Conservation (phyloP, 345 rosid species). For the Camelina neglecta region DNA sequence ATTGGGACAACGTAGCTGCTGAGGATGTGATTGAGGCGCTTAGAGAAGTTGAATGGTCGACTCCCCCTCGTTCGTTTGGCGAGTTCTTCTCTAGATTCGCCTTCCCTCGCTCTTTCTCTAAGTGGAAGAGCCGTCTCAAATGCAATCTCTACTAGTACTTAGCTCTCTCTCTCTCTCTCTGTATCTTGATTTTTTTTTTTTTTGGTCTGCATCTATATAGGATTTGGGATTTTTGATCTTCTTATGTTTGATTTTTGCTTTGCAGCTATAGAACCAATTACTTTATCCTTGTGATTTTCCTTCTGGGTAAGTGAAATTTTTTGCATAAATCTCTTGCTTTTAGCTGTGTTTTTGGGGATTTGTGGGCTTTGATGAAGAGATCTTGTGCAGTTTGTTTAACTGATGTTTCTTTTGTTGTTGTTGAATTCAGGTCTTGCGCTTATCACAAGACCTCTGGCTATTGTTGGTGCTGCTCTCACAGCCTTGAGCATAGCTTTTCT, state of each 20-base stretch:
- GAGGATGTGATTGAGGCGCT: slow-evolving; percentile 51
- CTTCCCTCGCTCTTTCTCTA: slow-evolving; percentile 46
- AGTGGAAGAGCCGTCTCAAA: slow-evolving; percentile 48
- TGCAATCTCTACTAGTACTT: slow-evolving; percentile 51
- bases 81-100: slow-evolving; percentile 51
- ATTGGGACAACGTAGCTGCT: slow-evolving; percentile 49
- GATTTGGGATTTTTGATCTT: background rate
- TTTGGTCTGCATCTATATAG: background rate
- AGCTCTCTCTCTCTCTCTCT: background rate
- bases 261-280: slow-evolving; percentile 48
- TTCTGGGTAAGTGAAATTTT: slow-evolving; percentile 37
- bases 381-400: slow-evolving; percentile 5
- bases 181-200: slow-evolving; percentile 2
- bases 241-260: slow-evolving; percentile 6
- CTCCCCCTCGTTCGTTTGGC: slow-evolving; percentile 44
- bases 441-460: slow-evolving; percentile 45
- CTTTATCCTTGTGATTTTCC: slow-evolving; percentile 42
- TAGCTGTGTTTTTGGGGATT: slow-evolving; percentile 15
- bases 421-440: slow-evolving; percentile 36
- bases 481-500: slow-evolving; percentile 46
- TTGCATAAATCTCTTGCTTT: background rate
- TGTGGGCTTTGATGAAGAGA: slow-evolving; percentile 1
- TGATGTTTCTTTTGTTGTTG: background rate
- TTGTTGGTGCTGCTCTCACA: slow-evolving; percentile 44
- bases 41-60: slow-evolving; percentile 51